Evolutionary conservation across 2,329 filamentous ascomycete genomes (phyloP).

Genomic region (Aureobasidium sp.): DNA sequence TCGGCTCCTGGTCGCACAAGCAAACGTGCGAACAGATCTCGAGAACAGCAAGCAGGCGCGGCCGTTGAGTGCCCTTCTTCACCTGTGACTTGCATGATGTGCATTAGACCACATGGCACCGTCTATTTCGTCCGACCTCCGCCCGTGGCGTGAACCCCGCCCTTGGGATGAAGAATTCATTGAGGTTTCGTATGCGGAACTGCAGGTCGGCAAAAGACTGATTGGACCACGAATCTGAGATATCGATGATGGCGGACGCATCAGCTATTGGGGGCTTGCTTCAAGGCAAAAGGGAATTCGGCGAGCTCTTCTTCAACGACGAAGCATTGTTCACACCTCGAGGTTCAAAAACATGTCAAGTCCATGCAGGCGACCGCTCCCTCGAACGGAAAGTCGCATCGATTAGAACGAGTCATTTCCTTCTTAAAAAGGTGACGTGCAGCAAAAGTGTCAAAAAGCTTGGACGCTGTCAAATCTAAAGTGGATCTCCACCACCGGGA

Average conservation of each 20-base stretch:
- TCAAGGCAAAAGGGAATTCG: background rate
- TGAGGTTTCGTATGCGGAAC: background rate
- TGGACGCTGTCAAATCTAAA: conserved; percentile 8
- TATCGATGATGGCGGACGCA: background rate
- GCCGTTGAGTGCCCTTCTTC: background rate
- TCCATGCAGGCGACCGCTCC: background rate
- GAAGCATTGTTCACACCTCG: background rate
- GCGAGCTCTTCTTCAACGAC: background rate
- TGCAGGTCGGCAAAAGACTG: background rate
- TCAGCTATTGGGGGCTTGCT: background rate
- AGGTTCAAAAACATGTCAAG: background rate
- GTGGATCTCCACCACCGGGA: background rate
- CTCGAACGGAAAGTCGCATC: background rate
- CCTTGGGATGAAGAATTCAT: background rate
- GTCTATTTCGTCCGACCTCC: background rate
- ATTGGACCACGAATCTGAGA: background rate
- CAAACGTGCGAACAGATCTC: conserved; percentile 3
- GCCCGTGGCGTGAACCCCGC: background rate
- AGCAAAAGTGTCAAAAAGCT: conserved; percentile 3
- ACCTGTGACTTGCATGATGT: conserved; percentile 9
- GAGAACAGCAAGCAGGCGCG: background rate
- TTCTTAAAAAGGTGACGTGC: conserved; percentile 3
- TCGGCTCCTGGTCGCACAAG: background rate
- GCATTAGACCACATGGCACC: conserved; percentile 8
- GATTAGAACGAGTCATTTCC: background rate